These are phyloP conservation scores for Yarrowia yakushimensis DNA, from an alignment of 805 yeast genomes.

Conservation along the genomic window DNA sequence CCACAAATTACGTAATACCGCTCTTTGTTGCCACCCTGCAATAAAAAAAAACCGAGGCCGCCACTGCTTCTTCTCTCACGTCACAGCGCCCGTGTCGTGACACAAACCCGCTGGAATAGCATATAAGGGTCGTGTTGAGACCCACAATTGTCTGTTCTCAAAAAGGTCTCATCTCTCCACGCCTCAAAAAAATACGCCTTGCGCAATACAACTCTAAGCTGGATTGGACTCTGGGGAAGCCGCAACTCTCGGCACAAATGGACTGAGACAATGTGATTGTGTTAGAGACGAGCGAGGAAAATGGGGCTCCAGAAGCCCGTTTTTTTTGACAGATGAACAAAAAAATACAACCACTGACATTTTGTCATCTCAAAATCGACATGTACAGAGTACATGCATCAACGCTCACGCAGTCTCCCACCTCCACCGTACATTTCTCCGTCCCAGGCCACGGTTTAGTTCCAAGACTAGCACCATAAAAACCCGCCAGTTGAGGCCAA, in stretches of 20 bases:
- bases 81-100: too few species aligned
- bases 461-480: too few species aligned
- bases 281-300: background rate
- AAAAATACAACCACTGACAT: too few species aligned
- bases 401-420: background rate
- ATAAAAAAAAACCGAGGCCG: too few species aligned
- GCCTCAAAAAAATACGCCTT: slow-evolving; percentile 1
- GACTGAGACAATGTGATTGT: slow-evolving; percentile 16
- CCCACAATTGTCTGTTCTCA: too few species aligned
- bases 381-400: background rate
- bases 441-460: background rate
- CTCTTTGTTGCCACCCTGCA: background rate
- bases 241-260: slow-evolving; percentile 20
- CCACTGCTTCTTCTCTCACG: too few species aligned
- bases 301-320: too few species aligned
- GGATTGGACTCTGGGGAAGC: slow-evolving; percentile 19
- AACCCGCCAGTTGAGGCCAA: too few species aligned
- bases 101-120: too few species aligned
- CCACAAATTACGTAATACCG: background rate
- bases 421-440: background rate
- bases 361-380: background rate
- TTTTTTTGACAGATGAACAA: too few species aligned
- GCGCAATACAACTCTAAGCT: slow-evolving; percentile 20
- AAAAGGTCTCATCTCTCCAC: background rate
- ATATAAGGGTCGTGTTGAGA: too few species aligned